A percentile compares a stretch with the other conserved stretches of the same genome.
Evolutionary conservation across 495 filamentous ascomycete species (phyloP).

Genomic region (Neurospora sp.): DNA sequence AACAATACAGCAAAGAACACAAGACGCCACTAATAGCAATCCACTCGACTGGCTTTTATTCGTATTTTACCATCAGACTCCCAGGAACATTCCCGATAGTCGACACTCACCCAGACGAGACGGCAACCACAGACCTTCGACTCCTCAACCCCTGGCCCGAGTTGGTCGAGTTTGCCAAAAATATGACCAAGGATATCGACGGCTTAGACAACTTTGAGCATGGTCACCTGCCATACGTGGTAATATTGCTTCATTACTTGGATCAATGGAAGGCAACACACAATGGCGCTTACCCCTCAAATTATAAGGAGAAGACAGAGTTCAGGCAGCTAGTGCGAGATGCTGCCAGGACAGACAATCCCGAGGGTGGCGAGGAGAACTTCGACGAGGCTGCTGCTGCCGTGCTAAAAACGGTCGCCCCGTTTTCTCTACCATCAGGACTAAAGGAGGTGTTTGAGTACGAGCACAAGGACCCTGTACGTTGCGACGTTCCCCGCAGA

Average conservation of each 20-base stretch:
- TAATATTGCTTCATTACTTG: constrained; percentile 77
- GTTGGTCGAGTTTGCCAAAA: constrained; percentile 51
- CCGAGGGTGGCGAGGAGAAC: constrained; percentile 93
- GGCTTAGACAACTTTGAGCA: constrained; percentile 69
- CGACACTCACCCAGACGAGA: constrained; percentile 89
- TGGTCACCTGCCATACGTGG: constrained; percentile 84
- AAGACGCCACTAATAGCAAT: constrained; percentile 71
- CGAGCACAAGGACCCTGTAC: constrained; percentile 34
- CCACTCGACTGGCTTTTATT: constrained; percentile 82
- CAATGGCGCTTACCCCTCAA: constrained; percentile 54
- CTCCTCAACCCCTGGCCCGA: constrained; percentile 83
- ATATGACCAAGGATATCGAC: constrained; percentile 57
- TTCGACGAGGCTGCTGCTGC: constrained; percentile 86
- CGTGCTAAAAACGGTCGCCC: constrained; percentile 66
- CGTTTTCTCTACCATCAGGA: constrained; percentile 51
- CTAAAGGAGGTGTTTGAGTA: constrained; percentile 73
- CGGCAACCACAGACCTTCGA: constrained; percentile 75
- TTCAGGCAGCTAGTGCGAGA: constrained; percentile 61
- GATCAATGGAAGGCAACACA: constrained; percentile 72
- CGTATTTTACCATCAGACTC: constrained; percentile 68
- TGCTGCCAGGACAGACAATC: constrained; percentile 57
- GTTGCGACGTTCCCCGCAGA: constrained; percentile 6
- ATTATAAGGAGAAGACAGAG: constrained; percentile 78
- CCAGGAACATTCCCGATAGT: constrained; percentile 81
- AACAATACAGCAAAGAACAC: constrained; percentile 45